These are phyloP conservation scores for Mortierella sp. DNA, from an alignment of 371 early-diverging fungal species.

Conservation along the genomic window DNA sequence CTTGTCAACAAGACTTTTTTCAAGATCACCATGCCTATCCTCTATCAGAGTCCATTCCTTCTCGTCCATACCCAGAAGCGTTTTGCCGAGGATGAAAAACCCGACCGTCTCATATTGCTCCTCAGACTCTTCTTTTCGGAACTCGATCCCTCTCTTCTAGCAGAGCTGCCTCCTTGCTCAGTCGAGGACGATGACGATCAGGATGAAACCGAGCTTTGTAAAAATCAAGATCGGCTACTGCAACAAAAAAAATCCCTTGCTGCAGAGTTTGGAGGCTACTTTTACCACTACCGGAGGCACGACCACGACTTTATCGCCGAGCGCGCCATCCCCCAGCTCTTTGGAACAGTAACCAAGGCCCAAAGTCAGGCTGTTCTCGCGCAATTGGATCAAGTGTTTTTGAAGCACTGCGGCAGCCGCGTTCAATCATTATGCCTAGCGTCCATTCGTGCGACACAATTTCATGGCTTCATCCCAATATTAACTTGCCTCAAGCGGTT, in stretches of 20 bases:
- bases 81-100: constrained; percentile 17
- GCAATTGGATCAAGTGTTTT: constrained; percentile 21
- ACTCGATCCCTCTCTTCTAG: constrained; percentile 25
- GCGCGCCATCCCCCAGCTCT: constrained; percentile 21
- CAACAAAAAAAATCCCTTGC: not conserved
- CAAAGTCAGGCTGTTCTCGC: constrained; percentile 20
- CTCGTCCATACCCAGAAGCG: constrained; percentile 7
- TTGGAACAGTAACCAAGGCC: constrained; percentile 14
- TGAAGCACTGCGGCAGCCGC: constrained; percentile 27
- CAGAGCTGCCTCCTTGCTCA: constrained; percentile 17
- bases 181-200: constrained; percentile 31
- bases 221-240: not conserved
- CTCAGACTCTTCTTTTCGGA: constrained; percentile 38
- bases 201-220: not conserved
- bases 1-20: constrained; percentile 48
- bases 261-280: constrained; percentile 17
- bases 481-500: constrained; percentile 35
- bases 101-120: constrained; percentile 15
- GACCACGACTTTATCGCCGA: constrained; percentile 35
- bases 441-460: constrained; percentile 3
- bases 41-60: constrained; percentile 45
- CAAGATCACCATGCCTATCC: constrained; percentile 30
- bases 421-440: constrained; percentile 26
- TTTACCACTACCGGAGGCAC: constrained; percentile 41
- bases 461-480: constrained; percentile 4